These are phyloP conservation scores for Wallacemonas sp. DNA, from an alignment of 208 protist genomes.

Conservation along the genomic window DNA sequence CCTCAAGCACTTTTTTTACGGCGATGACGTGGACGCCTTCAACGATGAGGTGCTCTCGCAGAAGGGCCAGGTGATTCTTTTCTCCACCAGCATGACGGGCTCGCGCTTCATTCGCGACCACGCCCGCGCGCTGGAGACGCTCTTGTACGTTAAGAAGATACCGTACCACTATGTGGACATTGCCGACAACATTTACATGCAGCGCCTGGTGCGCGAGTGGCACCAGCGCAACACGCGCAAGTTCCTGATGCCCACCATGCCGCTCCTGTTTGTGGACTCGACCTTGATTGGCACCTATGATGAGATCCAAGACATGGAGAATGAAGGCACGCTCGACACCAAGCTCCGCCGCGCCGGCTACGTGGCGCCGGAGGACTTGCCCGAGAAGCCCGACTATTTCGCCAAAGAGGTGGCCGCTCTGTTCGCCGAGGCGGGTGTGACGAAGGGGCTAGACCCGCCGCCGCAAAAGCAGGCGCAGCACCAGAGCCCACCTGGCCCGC, in stretches of 20 bases:
- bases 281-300: slow-evolving; percentile 57
- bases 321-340: slow-evolving; percentile 53
- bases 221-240: slow-evolving; percentile 33
- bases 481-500: background rate
- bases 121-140: slow-evolving; percentile 51
- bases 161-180: slow-evolving; percentile 67
- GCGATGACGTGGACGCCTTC: slow-evolving; percentile 41
- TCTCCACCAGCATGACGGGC: slow-evolving; percentile 72
- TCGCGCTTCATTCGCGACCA: slow-evolving; percentile 55
- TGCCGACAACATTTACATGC: slow-evolving; percentile 57
- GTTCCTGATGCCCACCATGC: slow-evolving; percentile 31
- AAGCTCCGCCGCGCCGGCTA: slow-evolving; percentile 42
- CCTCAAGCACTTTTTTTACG: slow-evolving; percentile 49
- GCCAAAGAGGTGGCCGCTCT: slow-evolving; percentile 7
- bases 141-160: slow-evolving; percentile 72
- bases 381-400: slow-evolving; percentile 20
- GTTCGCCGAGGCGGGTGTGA: background rate
- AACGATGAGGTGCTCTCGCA: slow-evolving; percentile 32
- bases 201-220: slow-evolving; percentile 42
- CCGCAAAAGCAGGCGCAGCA: background rate
- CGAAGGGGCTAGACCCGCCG: too few relatives aligned
- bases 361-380: slow-evolving; percentile 15
- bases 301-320: slow-evolving; percentile 70
- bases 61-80: slow-evolving; percentile 56
- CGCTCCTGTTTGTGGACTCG: slow-evolving; percentile 64